A percentile compares a stretch with the other conserved stretches of the same genome.
Conservation (phyloP, 768 basidiomycete genomes). For the Tephrocybe sp. region DNA sequence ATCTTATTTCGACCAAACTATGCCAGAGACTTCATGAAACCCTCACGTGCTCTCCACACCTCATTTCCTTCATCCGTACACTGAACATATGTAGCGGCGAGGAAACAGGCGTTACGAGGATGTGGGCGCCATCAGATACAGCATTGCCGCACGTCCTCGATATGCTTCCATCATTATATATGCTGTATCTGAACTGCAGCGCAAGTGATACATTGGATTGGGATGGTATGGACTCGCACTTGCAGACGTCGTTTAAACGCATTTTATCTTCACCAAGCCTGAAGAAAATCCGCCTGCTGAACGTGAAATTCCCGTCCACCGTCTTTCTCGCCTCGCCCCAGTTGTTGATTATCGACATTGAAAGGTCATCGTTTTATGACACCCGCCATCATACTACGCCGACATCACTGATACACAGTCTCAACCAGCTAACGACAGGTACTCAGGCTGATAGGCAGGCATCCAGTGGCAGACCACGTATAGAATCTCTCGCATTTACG, state of each 20-base stretch:
- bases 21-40: not conserved
- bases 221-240: not conserved
- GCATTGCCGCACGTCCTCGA: constrained; percentile 4
- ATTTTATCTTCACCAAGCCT: constrained; percentile 4
- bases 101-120: not conserved
- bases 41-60: not conserved
- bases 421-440: no score
- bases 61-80: not conserved
- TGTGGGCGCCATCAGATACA: constrained; percentile 3
- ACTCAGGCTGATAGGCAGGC: not conserved
- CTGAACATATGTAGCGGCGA: constrained; percentile 2
- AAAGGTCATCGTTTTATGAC: not conserved
- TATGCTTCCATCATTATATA: constrained; percentile 3
- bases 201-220: not conserved
- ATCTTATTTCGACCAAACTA: not conserved
- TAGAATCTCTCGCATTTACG: not conserved
- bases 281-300: not conserved
- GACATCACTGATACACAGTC: no score
- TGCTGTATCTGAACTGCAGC: constrained; percentile 1
- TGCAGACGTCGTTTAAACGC: constrained; percentile 6
- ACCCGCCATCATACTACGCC: not conserved
- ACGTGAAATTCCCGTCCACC: constrained; percentile 1
- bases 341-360: not conserved
- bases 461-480: not conserved
- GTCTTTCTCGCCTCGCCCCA: constrained; percentile 1